Base-by-base conservation (phyloP, 164 flowering plant species). In the Cinnamomum micranthum region DNA sequence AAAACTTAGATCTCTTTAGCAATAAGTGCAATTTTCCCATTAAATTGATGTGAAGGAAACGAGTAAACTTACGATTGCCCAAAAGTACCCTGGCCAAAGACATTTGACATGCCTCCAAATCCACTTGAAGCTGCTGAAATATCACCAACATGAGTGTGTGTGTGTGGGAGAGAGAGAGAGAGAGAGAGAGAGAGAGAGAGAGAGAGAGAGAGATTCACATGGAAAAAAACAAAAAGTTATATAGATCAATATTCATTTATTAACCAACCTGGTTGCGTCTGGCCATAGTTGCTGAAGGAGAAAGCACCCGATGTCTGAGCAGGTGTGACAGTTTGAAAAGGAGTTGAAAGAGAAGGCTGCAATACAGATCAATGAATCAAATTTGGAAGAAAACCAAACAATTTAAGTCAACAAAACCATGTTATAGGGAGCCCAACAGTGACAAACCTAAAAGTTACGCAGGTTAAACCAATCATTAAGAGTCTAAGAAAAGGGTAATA, bases 301-400 rank as follows among this genome's bases (percentile, higher is more conserved):
- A 31, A 90, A 58, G 81, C 72, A 70, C 88, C 72, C 69, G 82
- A 25, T 76, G 86, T 63, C 82, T 89, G 96, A 78, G 87, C 70
- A 55, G 90, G 87, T 78, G 85, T 90, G 71, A 80, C 55, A 20
- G 79, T 60, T 77, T 90, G 94, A 75, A 89, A 91, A 71, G 91
- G 82, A 24, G 82, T 75, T 0, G 90, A 74, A 73, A 86, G 81
- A 71, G 91, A 81, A 12, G 91, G 82, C 93, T 88, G 77, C 72
- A 75, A 24, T 17, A 64, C n/a, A 66, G 12, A 68, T 51, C 27
- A 69, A 41, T 11, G 20, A 47, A 69, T 69, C 50, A 69, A 20
- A 41, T 69, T 31, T 14, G 55, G 55, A 7, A 41, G 27, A 67
- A 67, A 67, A 31, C 35, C 50, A 67, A 28, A 65, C 64, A 60